Evolutionary conservation across 805 yeast species (phyloP).

Genomic region (Nakazawaea siamensis): DNA sequence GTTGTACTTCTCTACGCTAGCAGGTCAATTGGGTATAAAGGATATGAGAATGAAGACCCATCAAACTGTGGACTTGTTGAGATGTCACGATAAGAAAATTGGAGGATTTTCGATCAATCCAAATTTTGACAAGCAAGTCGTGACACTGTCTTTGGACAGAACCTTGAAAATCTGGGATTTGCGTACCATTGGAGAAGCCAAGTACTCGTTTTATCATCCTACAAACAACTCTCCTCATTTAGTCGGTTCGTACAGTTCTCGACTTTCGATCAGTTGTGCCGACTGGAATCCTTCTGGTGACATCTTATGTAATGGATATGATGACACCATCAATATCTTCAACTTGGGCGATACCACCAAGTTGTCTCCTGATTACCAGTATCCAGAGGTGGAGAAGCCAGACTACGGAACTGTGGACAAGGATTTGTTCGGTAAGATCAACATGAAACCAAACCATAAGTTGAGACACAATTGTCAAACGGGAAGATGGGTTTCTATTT

Average conservation of each 20-base stretch:
- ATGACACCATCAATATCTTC: constrained; percentile 72
- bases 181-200: constrained; percentile 38
- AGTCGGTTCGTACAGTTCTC: constrained; percentile 56
- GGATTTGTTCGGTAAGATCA: constrained; percentile 20
- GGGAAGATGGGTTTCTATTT: constrained; percentile 93
- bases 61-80: constrained; percentile 25
- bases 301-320: constrained; percentile 90
- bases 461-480: constrained; percentile 91
- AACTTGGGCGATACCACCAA: constrained; percentile 33
- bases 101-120: constrained; percentile 88
- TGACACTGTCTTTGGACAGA: constrained; percentile 86
- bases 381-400: constrained; percentile 10
- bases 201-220: constrained; percentile 53
- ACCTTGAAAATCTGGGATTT: constrained; percentile 84
- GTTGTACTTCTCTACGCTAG: constrained; percentile 66
- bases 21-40: constrained; percentile 70
- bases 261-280: constrained; percentile 76
- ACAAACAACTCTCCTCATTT: constrained; percentile 37
- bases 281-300: constrained; percentile 69
- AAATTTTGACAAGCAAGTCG: constrained; percentile 49
- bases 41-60: constrained; percentile 42
- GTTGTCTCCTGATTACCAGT: constrained; percentile 17
- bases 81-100: constrained; percentile 84
- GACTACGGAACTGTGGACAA: constrained; percentile 11
- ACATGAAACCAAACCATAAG: constrained; percentile 51